These are phyloP conservation scores for Fraxinus sp. DNA, from an alignment of 305 asterid species.

Conservation along the genomic window DNA sequence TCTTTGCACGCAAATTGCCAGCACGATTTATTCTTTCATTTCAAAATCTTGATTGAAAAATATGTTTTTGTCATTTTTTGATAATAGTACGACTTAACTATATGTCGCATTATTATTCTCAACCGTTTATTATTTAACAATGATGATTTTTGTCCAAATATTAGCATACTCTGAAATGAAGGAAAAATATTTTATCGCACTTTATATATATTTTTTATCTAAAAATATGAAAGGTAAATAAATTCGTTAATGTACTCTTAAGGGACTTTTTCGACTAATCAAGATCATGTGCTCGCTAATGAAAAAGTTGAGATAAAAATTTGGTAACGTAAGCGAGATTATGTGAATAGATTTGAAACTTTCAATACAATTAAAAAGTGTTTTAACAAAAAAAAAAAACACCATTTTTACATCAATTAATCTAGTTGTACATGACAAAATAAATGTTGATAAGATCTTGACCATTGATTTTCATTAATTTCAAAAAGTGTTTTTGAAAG, in stretches of 20 bases:
- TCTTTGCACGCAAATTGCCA: neutral
- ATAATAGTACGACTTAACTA: too few species aligned
- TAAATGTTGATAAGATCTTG: too few species aligned
- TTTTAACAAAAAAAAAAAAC: too few species aligned
- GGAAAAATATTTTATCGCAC: neutral
- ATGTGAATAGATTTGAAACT: neutral
- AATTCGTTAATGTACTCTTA: neutral
- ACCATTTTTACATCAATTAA: neutral
- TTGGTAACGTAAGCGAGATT: neutral
- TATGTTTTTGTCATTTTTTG: neutral
- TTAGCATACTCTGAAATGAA: neutral
- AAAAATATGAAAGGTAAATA: neutral
- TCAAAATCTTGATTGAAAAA: neutral
- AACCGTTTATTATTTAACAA: too few species aligned
- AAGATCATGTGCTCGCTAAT: neutral
- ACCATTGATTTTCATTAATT: too few species aligned
- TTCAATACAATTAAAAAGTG: neutral
- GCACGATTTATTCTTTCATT: neutral
- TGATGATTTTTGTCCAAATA: neutral
- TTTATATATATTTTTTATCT: too few species aligned
- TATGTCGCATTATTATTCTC: too few species aligned
- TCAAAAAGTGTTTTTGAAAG: too few species aligned
- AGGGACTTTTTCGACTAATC: neutral
- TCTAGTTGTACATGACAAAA: too few species aligned
- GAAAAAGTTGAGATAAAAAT: neutral